phyloP scores from a whole-genome alignment of 1,139 yeast genomes.

The Trichomonascaceae sp. region DNA sequence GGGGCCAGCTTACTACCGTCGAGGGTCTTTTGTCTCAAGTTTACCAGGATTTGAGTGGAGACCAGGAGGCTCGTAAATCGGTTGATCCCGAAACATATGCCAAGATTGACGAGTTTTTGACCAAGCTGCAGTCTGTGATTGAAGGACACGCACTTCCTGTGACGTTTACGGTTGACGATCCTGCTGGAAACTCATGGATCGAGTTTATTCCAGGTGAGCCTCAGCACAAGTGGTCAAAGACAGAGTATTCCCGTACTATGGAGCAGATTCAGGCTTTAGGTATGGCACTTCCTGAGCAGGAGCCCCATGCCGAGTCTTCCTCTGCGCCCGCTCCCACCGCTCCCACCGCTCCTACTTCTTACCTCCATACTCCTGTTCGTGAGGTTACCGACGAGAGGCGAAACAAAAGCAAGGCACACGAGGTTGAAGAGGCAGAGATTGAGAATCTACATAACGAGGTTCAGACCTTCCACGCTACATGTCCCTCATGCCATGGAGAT shows the following conservation, averaged over 20 bases:
- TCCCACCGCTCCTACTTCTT: conserved; percentile 14
- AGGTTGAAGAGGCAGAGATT: conserved; percentile 38
- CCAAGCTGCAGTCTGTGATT: conserved; percentile 43
- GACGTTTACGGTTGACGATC: conserved; percentile 77
- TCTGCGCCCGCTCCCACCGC: conserved; percentile 24
- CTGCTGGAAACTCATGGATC: conserved; percentile 96
- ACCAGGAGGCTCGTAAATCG: conserved; percentile 66
- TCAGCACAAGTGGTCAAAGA: conserved; percentile 80
- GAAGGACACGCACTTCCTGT: conserved; percentile 64
- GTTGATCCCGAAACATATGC: conserved; percentile 62
- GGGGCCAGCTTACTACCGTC: conserved; percentile 84
- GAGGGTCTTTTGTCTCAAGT: conserved; percentile 82
- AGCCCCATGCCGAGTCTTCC: conserved; percentile 33
- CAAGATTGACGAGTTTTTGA: conserved; percentile 60
- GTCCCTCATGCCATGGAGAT: conserved; percentile 73
- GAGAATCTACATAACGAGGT: conserved; percentile 82
- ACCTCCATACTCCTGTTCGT: too few relatives aligned
- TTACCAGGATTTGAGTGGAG: conserved; percentile 66
- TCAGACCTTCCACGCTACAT: conserved; percentile 82
- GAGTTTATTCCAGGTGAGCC: conserved; percentile 84
- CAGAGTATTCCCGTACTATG: conserved; percentile 71
- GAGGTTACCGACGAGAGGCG: conserved; percentile 11
- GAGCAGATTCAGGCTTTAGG: conserved; percentile 85
- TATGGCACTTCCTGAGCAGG: conserved; percentile 65
- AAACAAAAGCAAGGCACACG: conserved; percentile 1